Evolutionary conservation across 306 rosid species (phyloP), one percentile per base, ranked within the genome.

Genomic region (Bauhinia variegata): DNA sequence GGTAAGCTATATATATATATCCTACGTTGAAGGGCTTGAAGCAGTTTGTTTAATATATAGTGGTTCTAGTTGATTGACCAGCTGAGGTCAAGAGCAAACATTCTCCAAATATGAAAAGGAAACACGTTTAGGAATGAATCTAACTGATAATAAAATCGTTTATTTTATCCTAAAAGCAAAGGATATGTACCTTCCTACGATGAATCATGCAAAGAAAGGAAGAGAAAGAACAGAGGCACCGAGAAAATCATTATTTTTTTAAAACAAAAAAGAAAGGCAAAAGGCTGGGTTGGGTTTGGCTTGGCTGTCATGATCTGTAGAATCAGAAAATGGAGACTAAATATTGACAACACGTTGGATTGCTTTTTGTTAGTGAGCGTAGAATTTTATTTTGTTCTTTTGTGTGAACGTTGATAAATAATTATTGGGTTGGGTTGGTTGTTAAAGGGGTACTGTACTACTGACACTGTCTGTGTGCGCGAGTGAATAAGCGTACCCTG

Each of bases 381-480:
- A 23, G 28, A 23, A 2, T 23, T 23, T 23, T 23, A n/a, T 36
- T 14, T 33, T 53, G 4, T 17, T 33, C 19, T 42, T 30, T 16
- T 17, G 33, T 30, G 54, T 14, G 14, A 47, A 23, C 34, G 3
- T 69, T 16, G 68, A 72, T 68, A 23, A 23, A 23, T 23, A 23
- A 23, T 23, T 63, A 67, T 65, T 78, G 70, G 66, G 63, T 60
- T 60, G 36, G 30, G 63, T 60, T 60, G 36, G 30, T 28, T 67
- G 19, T 23, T 43, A 23, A 23, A 23, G 7, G 33, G 48, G 79
- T 70, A 54, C 54, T 32, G 57, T 32, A 8, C 28, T 23, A 1
- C 2, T 23, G 28, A n/a, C n/a, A n/a, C 28, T 23, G 28, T 23
- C 28, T 23, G 28, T 23, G 28, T 23, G 28, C 2, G 28, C 2